Evolutionary conservation across 2,329 filamentous ascomycete genomes (phyloP).

Genomic region (Penicillium hordei): DNA sequence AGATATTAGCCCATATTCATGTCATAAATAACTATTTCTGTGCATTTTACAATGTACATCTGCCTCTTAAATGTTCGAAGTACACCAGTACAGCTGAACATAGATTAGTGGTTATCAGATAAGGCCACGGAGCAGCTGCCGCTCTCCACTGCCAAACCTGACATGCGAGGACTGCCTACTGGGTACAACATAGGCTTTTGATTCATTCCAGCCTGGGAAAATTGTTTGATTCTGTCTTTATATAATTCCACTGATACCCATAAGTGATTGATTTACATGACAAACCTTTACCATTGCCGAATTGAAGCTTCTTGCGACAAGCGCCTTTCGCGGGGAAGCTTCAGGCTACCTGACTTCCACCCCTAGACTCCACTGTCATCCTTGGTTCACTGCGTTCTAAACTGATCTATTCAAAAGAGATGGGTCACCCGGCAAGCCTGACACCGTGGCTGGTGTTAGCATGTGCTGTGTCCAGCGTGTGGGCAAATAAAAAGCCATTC

Average conservation of each 20-base stretch:
- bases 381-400: background rate
- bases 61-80: background rate
- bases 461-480: slow-evolving; percentile 36
- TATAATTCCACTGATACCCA: background rate
- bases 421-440: slow-evolving; percentile 27
- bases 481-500: slow-evolving; percentile 63
- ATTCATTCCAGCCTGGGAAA: background rate
- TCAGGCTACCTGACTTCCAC: background rate
- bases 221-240: background rate
- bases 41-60: background rate
- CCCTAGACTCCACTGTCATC: background rate
- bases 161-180: background rate
- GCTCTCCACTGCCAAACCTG: slow-evolving; percentile 14
- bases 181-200: background rate
- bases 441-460: slow-evolving; percentile 35
- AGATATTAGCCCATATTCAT: background rate
- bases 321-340: slow-evolving; percentile 3
- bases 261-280: background rate
- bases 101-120: slow-evolving; percentile 22
- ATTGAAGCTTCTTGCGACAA: slow-evolving; percentile 2
- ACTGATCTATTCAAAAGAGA: slow-evolving; percentile 14
- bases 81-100: background rate
- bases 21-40: background rate
- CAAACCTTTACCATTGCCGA: background rate
- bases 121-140: slow-evolving; percentile 29